Percentiles rank a stretch among this genome's conserved stretches.
Evolutionary conservation across 768 basidiomycete genomes (phyloP).

Genomic region (Leccinum uliginosum): DNA sequence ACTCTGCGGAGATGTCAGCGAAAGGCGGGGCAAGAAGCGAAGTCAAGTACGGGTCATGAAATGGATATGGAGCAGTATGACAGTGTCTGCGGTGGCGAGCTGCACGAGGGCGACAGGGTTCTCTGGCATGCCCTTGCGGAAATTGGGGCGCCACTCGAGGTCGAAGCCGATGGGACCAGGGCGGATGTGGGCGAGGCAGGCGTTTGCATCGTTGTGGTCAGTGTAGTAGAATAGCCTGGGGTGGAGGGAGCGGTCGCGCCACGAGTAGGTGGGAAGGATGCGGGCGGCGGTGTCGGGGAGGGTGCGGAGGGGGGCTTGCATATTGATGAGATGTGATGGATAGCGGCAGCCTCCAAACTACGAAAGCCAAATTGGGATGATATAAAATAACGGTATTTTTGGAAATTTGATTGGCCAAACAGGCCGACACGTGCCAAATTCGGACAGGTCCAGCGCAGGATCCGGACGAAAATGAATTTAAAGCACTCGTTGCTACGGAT

Average conservation of each 20-base stretch:
- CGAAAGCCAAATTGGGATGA: conserved; percentile 15
- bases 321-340: conserved; percentile 7
- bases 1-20: conserved; percentile 35
- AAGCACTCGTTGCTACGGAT: conserved; percentile 12
- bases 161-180: conserved; percentile 56
- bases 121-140: conserved; percentile 45
- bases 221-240: conserved; percentile 30
- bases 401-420: conserved; percentile 22
- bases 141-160: conserved; percentile 74
- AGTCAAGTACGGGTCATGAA: conserved; percentile 44
- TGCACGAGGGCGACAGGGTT: conserved; percentile 76
- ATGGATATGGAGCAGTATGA: conserved; percentile 63
- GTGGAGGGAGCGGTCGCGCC: conserved; percentile 10
- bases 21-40: not conserved
- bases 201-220: conserved; percentile 29
- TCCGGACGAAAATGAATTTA: conserved; percentile 19
- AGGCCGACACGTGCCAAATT: conserved; percentile 12
- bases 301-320: conserved; percentile 1
- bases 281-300: not conserved
- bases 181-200: conserved; percentile 16
- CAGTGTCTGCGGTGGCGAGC: conserved; percentile 50
- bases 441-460: conserved; percentile 8
- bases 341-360: conserved; percentile 1
- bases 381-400: conserved; percentile 15
- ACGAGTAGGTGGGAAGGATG: conserved; percentile 18